A percentile compares a stretch with the other conserved stretches of the same genome.
Conservation (phyloP, 2,329 filamentous ascomycete species). For the Colletotrichum destructivum region DNA sequence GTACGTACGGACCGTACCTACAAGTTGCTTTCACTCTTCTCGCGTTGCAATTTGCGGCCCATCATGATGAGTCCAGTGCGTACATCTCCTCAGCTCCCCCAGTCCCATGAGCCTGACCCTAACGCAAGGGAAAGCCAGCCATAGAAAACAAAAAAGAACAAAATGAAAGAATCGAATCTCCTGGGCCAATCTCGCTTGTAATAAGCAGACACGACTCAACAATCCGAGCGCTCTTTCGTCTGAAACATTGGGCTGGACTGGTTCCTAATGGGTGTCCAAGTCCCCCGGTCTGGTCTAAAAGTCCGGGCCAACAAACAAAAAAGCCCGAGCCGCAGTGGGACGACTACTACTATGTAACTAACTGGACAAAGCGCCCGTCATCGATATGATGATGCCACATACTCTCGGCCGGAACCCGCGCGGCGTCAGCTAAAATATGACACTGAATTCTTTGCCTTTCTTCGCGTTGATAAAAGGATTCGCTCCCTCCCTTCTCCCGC, state of each 20-base stretch:
- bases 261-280: not conserved
- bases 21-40: not conserved
- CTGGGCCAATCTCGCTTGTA: conserved; percentile 29
- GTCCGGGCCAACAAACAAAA: not conserved
- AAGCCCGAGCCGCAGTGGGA: not conserved
- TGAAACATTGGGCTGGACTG: conserved; percentile 38
- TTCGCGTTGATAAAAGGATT: conserved; percentile 30
- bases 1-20: no score
- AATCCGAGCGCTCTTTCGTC: conserved; percentile 38
- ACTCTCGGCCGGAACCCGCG: not conserved
- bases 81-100: not conserved
- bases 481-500: conserved; percentile 8
- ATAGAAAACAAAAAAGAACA: not conserved
- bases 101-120: no score
- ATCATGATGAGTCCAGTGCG: not conserved
- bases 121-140: no score
- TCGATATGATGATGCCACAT: not conserved
- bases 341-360: no score
- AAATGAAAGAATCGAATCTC: not conserved
- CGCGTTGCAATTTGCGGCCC: not conserved
- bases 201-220: conserved; percentile 2
- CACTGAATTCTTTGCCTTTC: conserved; percentile 20
- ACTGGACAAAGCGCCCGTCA: conserved; percentile 8
- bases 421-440: conserved; percentile 15
- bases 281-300: not conserved